These are phyloP conservation scores for Plasmopara viticola DNA, from an alignment of 352 stramenopile genomes.

Conservation along the genomic window DNA sequence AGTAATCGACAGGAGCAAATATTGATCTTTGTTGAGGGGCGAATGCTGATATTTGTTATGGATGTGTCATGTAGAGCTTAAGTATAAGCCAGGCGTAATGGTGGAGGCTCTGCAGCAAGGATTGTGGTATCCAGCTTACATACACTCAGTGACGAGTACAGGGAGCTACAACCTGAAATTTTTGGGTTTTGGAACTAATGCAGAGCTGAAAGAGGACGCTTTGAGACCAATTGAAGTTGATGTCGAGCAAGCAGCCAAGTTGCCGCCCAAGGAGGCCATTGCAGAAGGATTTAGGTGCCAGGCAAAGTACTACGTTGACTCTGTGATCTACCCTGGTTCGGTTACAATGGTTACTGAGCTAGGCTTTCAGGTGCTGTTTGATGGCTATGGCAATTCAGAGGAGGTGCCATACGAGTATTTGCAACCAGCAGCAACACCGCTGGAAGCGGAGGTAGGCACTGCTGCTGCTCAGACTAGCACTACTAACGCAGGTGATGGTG, in stretches of 20 bases:
- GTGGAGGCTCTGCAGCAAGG: conserved; percentile 60
- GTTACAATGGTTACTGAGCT: conserved; percentile 58
- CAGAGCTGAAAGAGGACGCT: conserved; percentile 34
- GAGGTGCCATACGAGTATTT: conserved; percentile 89
- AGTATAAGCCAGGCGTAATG: conserved; percentile 39
- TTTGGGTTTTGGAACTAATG: conserved; percentile 61
- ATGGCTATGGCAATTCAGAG: conserved; percentile 85
- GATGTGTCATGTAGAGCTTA: conserved; percentile 18
- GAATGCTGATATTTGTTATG: not conserved
- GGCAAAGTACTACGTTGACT: conserved; percentile 80
- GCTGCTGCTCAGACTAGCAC: conserved; percentile 9
- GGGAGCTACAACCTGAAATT: conserved; percentile 69
- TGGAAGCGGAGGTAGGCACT: conserved; percentile 10
- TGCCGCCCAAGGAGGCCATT: conserved; percentile 39
- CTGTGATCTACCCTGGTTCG: conserved; percentile 63
- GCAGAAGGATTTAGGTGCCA: conserved; percentile 51
- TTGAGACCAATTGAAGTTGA: conserved; percentile 42
- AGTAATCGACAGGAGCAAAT: not conserved
- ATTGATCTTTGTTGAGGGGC: not conserved
- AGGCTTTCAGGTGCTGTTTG: conserved; percentile 84
- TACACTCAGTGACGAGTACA: conserved; percentile 48
- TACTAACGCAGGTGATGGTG: conserved; percentile 18
- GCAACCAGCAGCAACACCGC: conserved; percentile 10
- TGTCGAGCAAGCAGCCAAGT: conserved; percentile 10
- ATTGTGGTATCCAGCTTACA: conserved; percentile 60